Base-by-base conservation (phyloP, 805 yeast genomes). In the Yarrowia bubula region DNA sequence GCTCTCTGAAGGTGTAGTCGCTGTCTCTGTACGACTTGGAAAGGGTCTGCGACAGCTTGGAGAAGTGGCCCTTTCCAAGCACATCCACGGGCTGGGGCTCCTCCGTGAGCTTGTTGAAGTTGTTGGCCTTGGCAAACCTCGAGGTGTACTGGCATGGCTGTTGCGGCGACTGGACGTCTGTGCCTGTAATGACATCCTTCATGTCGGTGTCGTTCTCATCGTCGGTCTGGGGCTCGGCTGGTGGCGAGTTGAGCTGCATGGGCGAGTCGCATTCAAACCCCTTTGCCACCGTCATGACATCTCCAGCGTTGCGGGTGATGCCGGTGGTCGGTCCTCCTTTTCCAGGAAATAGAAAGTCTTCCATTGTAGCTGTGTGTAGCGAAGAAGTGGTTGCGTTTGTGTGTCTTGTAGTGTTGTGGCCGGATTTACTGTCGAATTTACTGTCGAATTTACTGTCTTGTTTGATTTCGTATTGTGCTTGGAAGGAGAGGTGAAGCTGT, bases 181-280 rank as follows among this genome's bases (percentile, higher is more conserved):
- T 8, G 43, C 28, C 28, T 22, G 28, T 22, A 22, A 22, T 22
- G 28, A 22, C 28, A 22, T 41, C 15, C 44, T 22, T 37, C 42
- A 50, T 35, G 18, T 37, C 33, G n/a, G 33, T 51, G 43, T 55
- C 47, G 39, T 41, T 22, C 13, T 39, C 46, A 31, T 55, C 58
- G 35, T 51, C 58, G 14, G 58, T 37, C 43, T 51, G 61, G 28
- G 61, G 61, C 38, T 55, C 61, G 1, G 46, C 61, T 28, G 61
- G 61, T 11, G 61, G 61, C 38, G 61, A 55, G 61, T 55, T 55
- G 47, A 55, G 61, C 37, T 55, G 46, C 61, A 55, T 55, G 46
- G 61, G 61, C 61, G 61, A 55, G 61, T 55, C 61, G 47, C 61
- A 55, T 15, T 55, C 61, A 14, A 55, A 55, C 11, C 61, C 61